Base-by-base conservation (phyloP, 2,329 filamentous ascomycete species). In the Fusarium duplospermum region DNA sequence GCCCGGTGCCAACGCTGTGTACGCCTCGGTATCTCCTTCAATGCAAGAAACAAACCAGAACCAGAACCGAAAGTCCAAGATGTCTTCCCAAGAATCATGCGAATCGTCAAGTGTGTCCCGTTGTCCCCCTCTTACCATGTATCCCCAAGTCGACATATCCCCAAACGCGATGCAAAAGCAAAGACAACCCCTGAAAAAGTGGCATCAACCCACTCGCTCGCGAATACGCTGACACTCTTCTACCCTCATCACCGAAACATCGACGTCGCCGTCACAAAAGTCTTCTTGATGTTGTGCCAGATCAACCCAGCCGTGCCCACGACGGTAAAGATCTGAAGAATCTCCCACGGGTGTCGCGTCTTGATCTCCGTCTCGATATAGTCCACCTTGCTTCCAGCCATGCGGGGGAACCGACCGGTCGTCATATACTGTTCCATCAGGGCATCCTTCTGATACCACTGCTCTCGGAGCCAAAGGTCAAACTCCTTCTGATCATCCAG, bases 361-460 rank as follows among this genome's bases (percentile, higher is more conserved):
- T 87, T 86, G 24, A 92, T 88, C 75, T 89, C 84, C 2, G 90
- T 91, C 81, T 91, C 89, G 76, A 92, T 84, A 62, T 87, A 89
- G 0, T 83, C 82, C 52, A 83, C 79, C 58, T 82, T 81, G n/a
- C 82, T 83, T 18, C 82, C 86, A 8, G 90, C 86, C 72, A 93
- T 92, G 5, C 91, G 87, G 0, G 96, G 96, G 78, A 98, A 98
- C 22, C 92, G 89, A 4, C 93, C 94, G 3, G 92, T 95, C 18
- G 89, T 87, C 64, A 92, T 85, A 81, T 94, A 98, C 74, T 94
- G 89, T 76, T 98, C 95, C 79, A 99, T 90, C 54, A 98, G 87
- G 33, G 91, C 90, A 78, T 99, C 96, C 82, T 99, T 99, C 81
- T 98, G 95, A 60, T 92, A 90, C 96, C 96, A 99, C 52, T 95